Conservation (phyloP, 345 rosid genomes). For the Acer campestre region DNA sequence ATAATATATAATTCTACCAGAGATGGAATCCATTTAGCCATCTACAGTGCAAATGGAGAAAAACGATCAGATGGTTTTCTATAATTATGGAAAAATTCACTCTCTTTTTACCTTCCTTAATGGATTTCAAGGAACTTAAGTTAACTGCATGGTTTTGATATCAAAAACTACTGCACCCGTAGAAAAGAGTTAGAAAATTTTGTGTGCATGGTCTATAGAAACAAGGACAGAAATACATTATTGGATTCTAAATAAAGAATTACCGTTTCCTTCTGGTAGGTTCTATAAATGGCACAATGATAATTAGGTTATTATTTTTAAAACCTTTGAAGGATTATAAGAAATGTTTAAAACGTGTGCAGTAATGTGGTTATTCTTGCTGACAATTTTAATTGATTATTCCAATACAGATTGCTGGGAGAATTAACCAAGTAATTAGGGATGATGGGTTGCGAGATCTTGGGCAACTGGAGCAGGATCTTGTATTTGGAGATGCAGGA, state of each 20-base stretch:
- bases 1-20: neutral
- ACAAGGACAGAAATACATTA: slow-evolving; percentile 6
- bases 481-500: slow-evolving; percentile 96
- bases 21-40: slow-evolving; percentile 1
- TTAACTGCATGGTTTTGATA: slow-evolving; percentile 5
- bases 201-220: neutral
- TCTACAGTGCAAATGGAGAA: neutral
- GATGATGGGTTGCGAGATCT: slow-evolving; percentile 76
- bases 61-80: neutral
- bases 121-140: neutral
- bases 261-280: neutral
- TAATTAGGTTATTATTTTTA: slow-evolving; percentile 4
- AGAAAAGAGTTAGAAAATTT: neutral
- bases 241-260: neutral
- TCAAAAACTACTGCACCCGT: neutral
- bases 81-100: slow-evolving; percentile 11
- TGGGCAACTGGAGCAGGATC: slow-evolving; percentile 98
- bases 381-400: slow-evolving; percentile 18
- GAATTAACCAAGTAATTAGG: slow-evolving; percentile 65
- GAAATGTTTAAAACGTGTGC: slow-evolving; percentile 8
- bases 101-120: neutral
- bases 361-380: neutral
- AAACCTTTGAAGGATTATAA: neutral
- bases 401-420: slow-evolving; percentile 77
- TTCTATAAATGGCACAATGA: neutral